Percentiles rank a stretch among this genome's conserved stretches.
phyloP scores from a whole-genome alignment of 805 yeast genomes.

The Vanderwaltozyma tropicalis region DNA sequence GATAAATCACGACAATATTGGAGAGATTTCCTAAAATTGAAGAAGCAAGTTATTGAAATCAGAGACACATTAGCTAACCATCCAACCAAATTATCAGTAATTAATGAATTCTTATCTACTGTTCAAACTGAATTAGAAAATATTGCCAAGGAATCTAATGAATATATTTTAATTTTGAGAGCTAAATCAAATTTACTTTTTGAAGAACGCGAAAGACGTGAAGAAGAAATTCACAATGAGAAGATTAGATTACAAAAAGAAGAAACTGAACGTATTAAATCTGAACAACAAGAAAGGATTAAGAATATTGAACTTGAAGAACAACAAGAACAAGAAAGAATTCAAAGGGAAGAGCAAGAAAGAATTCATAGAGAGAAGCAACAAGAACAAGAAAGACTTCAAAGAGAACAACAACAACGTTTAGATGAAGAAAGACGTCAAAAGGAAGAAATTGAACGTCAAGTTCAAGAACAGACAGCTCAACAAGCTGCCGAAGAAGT shows the following conservation, averaged over 20 bases:
- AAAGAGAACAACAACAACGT: too few species aligned
- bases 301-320: background rate
- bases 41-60: slow-evolving; percentile 42
- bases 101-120: slow-evolving; percentile 26
- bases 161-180: slow-evolving; percentile 45
- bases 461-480: too few species aligned
- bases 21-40: slow-evolving; percentile 50
- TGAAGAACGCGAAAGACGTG: slow-evolving; percentile 38
- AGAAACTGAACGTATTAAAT: background rate
- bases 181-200: slow-evolving; percentile 49
- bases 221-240: slow-evolving; percentile 4
- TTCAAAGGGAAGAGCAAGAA: background rate
- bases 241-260: background rate
- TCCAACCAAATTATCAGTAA: background rate
- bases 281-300: background rate
- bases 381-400: background rate
- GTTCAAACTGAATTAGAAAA: slow-evolving; percentile 35
- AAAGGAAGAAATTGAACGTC: too few species aligned
- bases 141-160: slow-evolving; percentile 49
- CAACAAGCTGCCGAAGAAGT: too few species aligned
- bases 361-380: background rate
- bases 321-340: background rate
- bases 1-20: slow-evolving; percentile 40
- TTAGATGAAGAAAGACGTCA: too few species aligned
- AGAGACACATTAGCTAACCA: slow-evolving; percentile 41